Evolutionary conservation across 768 basidiomycete genomes (phyloP).

Genomic region (Lactarius vividus): DNA sequence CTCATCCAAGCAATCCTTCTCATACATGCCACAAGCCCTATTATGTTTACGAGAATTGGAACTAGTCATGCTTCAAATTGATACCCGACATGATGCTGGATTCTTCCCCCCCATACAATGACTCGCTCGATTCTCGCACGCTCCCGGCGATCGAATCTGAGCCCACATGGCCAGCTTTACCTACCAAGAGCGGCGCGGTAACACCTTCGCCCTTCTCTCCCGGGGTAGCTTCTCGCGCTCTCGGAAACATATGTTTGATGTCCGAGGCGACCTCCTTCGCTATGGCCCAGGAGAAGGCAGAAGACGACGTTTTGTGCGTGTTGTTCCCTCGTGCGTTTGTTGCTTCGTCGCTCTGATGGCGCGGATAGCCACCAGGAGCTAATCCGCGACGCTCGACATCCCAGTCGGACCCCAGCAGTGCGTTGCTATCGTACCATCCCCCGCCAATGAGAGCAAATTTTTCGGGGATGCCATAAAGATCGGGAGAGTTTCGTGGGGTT

Average conservation of each 20-base stretch:
- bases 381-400: not conserved
- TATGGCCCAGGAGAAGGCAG: slow-evolving; percentile 1
- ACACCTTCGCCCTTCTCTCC: not conserved
- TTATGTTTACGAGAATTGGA: too few relatives aligned
- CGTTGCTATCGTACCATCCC: not conserved
- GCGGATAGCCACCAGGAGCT: not conserved
- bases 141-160: not conserved
- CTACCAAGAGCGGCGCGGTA: not conserved
- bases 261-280: not conserved
- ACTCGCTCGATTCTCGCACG: not conserved
- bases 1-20: too few relatives aligned
- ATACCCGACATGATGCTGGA: not conserved
- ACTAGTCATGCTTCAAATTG: too few relatives aligned
- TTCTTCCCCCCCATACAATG: not conserved
- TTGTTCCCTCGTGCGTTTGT: not conserved
- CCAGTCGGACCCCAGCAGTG: not conserved
- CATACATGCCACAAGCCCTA: too few relatives aligned
- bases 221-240: not conserved
- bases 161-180: not conserved
- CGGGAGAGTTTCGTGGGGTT: not conserved
- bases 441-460: not conserved
- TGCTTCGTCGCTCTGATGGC: not conserved
- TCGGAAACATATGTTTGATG: not conserved
- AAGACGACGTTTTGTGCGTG: not conserved
- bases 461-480: not conserved